Conservation (phyloP, 345 rosid genomes). For the Conringia planisiliqua region DNA sequence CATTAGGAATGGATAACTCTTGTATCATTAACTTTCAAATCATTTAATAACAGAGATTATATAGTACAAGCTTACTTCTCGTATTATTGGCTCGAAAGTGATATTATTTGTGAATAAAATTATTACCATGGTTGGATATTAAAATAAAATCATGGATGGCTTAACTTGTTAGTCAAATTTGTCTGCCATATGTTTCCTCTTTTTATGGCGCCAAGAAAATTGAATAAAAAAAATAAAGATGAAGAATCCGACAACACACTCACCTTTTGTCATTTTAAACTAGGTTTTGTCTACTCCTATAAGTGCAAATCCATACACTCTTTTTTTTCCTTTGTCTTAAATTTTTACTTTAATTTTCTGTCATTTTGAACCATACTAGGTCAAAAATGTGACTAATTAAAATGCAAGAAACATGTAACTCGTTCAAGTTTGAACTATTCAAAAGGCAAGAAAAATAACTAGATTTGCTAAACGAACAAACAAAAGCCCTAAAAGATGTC, state of each 20-base stretch:
- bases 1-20: not conserved
- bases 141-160: slow-evolving; percentile 1
- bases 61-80: slow-evolving; percentile 1
- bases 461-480: not conserved
- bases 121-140: not conserved
- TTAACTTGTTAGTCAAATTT: slow-evolving; percentile 22
- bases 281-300: not conserved
- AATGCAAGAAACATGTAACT: no score
- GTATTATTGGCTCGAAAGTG: slow-evolving; percentile 2
- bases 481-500: not conserved
- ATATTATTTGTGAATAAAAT: not conserved
- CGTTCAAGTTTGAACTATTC: not conserved
- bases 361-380: not conserved
- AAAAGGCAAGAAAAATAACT: not conserved
- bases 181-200: slow-evolving; percentile 37
- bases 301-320: slow-evolving; percentile 1
- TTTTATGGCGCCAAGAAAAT: slow-evolving; percentile 25
- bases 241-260: not conserved
- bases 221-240: not conserved
- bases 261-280: slow-evolving; percentile 5
- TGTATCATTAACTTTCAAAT: not conserved
- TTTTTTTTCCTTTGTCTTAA: not conserved
- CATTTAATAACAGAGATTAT: not conserved
- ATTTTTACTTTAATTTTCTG: not conserved
- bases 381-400: no score